Percentiles rank a stretch among this genome's conserved stretches.
Evolutionary conservation across 2,329 filamentous ascomycete genomes (phyloP).

Genomic region (Aspergillus sojae): DNA sequence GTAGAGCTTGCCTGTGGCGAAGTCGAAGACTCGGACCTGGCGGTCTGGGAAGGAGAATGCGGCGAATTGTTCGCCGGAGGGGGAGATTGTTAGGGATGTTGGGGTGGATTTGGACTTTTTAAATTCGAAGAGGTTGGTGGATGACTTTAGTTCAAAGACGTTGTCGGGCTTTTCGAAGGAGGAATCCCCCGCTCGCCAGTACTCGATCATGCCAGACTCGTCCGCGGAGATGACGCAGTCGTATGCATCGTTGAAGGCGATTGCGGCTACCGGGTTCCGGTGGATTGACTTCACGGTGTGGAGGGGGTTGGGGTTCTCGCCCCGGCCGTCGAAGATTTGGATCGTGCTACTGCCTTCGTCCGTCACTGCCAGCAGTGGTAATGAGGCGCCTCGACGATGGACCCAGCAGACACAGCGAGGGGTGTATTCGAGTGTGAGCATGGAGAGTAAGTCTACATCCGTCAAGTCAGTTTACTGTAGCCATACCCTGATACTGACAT

Average conservation of each 20-base stretch:
- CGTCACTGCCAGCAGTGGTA: conserved; percentile 83
- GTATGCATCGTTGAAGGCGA: conserved; percentile 85
- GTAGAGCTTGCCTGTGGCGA: conserved; percentile 81
- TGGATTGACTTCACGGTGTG: conserved; percentile 82
- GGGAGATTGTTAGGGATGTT: conserved; percentile 80
- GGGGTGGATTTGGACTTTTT: conserved; percentile 91
- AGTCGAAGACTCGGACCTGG: conserved; percentile 92
- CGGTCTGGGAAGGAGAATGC: conserved; percentile 91
- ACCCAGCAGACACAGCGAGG: conserved; percentile 90
- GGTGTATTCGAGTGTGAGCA: conserved; percentile 74
- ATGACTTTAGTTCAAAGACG: conserved; percentile 91
- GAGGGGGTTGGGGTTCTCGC: conserved; percentile 74
- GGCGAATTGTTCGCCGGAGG: conserved; percentile 81
- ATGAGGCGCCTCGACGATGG: conserved; percentile 81
- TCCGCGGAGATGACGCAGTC: conserved; percentile 92
- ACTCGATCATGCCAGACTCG: conserved; percentile 90
- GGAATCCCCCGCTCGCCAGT: conserved; percentile 77
- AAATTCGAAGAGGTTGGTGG: conserved; percentile 93
- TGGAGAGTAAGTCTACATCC: conserved; percentile 70
- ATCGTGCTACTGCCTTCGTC: conserved; percentile 73
- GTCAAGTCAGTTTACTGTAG: conserved; percentile 16
- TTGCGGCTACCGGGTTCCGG: conserved; percentile 75
- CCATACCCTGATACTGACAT: rapidly evolving
- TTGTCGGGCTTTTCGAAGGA: conserved; percentile 87
- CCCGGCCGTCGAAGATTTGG: conserved; percentile 84